phyloP scores from a whole-genome alignment of 768 basidiomycete genomes.

The Dendrothele bispora region DNA sequence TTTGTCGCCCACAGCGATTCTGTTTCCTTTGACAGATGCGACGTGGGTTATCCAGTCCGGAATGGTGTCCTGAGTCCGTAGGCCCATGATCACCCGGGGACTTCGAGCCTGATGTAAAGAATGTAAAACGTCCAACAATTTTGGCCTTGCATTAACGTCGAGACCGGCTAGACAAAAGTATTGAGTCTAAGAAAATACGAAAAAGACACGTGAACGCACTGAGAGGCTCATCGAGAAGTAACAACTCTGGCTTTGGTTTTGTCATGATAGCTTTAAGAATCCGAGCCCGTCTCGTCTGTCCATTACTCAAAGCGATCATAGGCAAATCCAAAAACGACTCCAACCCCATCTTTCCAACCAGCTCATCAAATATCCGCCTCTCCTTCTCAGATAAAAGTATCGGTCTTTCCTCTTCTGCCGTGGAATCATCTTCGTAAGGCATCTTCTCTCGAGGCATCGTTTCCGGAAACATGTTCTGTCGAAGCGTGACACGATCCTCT shows the following conservation, averaged over 20 bases:
- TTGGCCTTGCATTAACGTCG: slow-evolving; percentile 59
- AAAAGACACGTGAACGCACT: slow-evolving; percentile 46
- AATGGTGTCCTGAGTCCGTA: slow-evolving; percentile 69
- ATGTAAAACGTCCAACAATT: slow-evolving; percentile 55
- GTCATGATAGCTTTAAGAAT: slow-evolving; percentile 75
- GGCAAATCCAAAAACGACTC: slow-evolving; percentile 75
- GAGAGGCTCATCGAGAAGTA: slow-evolving; percentile 93
- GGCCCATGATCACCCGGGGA: slow-evolving; percentile 66
- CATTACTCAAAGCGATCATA: slow-evolving; percentile 82
- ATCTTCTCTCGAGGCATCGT: slow-evolving; percentile 30
- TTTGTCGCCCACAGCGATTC: slow-evolving; percentile 52
- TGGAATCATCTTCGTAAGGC: slow-evolving; percentile 20
- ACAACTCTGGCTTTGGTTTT: slow-evolving; percentile 71
- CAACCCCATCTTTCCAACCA: slow-evolving; percentile 61
- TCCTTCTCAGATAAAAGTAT: slow-evolving; percentile 17
- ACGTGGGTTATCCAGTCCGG: slow-evolving; percentile 76
- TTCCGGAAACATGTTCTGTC: slow-evolving; percentile 67
- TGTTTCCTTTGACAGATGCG: slow-evolving; percentile 48
- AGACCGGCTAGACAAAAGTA: slow-evolving; percentile 81
- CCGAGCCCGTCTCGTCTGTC: slow-evolving; percentile 85
- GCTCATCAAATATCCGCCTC: slow-evolving; percentile 43
- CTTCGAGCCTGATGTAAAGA: slow-evolving; percentile 42
- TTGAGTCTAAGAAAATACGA: background rate
- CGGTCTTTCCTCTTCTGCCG: slow-evolving; percentile 12
- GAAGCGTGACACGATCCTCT: slow-evolving; percentile 76